Conservation (phyloP, 1,284 basidiomycete genomes). For the Ustilago esculenta region DNA sequence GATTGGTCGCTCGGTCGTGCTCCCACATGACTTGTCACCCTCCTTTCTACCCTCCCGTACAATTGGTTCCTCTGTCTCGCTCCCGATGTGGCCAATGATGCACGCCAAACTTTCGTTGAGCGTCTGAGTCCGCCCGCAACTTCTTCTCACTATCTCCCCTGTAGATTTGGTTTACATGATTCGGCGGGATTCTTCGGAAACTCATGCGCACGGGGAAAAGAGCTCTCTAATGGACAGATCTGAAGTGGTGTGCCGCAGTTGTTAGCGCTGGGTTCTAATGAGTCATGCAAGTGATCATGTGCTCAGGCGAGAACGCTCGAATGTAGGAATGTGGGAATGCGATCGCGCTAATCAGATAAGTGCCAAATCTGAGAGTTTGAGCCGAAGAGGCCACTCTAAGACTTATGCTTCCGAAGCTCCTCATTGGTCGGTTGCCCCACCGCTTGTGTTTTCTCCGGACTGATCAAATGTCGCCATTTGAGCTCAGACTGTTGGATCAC, state of each 20-base stretch:
- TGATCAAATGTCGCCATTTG: too few species aligned
- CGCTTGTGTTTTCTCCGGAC: too few species aligned
- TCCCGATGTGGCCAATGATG: neutral
- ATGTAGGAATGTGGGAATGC: too few species aligned
- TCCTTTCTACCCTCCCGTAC: neutral
- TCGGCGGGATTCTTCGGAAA: too few species aligned
- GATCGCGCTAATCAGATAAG: conserved; percentile 32
- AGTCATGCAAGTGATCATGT: too few species aligned
- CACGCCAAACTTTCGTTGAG: neutral
- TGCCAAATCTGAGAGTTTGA: neutral
- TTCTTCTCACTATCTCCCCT: too few species aligned
- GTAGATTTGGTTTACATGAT: too few species aligned
- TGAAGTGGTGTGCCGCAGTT: conserved; percentile 6
- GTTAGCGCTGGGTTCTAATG: neutral
- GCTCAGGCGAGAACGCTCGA: too few species aligned
- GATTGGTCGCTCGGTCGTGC: conserved; percentile 5
- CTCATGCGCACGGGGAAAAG: neutral
- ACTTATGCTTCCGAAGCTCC: neutral
- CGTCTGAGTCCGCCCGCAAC: too few species aligned
- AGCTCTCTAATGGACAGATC: neutral
- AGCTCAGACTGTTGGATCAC: too few species aligned
- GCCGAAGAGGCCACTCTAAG: neutral
- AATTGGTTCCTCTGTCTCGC: too few species aligned
- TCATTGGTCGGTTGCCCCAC: conserved; percentile 1
- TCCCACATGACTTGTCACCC: neutral